Evolutionary conservation across 1,284 basidiomycete species (phyloP), one percentile per base, ranked within the genome.

Genomic region (Anthracocystis panici-leucophaei): DNA sequence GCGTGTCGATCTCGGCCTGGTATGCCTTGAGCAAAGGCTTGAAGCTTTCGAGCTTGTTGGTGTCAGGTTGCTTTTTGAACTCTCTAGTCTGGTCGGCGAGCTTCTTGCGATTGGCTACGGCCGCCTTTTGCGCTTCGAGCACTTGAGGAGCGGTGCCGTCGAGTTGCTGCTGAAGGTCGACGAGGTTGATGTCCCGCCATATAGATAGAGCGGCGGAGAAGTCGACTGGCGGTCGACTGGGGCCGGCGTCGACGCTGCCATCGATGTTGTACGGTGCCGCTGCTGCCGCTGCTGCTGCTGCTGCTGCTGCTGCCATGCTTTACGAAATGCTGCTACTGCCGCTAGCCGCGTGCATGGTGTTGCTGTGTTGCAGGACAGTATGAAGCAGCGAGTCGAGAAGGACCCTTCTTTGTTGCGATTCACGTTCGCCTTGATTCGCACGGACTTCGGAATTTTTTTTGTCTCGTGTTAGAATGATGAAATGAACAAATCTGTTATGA

Each of bases 1-100:
- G 90, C 78, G 88, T 91, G 87, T 99, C 96, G 70, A 99, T 98
- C 87, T 98, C 96, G 8, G 91, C 89, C 86, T 99, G 96, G 87
- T 99, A 98, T 7, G 62, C 61, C 54, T 83, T 84, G 49, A 84
- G 75, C 29, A 84, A 63, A 11, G 77, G 74, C 49, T 82, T 82
- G 72, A 84, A 71, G 48, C 56, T 73, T 12, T 80, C 77, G 51
- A 79, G 74, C 60, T 82, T 78, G 25, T 61, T 57, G 27, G 72
- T 55, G 40, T 78, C 75, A 12, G 74, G 56, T 40, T 79, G 75
- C 51, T 81, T 78, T 21, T 80, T 82, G 60, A 83, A 84, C 27
- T 82, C 81, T 25, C 80, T 58, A 2, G 83, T 84, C 41, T 81
- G 80, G 12, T 84, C 82, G 0, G 83, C 82, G 23, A 84, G 77